phyloP scores from a whole-genome alignment of 2,329 filamentous ascomycete species.

The Amauroascus niger region DNA sequence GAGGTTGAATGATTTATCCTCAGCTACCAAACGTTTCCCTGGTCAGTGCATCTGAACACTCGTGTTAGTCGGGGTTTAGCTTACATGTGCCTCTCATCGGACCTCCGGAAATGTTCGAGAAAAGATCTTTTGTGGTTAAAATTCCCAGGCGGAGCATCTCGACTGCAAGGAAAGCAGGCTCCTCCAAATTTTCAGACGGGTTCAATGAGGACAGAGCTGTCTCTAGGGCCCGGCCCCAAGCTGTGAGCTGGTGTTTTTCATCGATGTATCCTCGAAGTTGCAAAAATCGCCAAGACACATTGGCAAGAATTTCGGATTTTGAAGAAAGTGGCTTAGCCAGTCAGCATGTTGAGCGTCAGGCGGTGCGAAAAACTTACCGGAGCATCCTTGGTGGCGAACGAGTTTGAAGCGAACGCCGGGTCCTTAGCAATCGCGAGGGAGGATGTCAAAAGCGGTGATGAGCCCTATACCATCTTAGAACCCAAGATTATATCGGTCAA shows the following conservation, averaged over 20 bases:
- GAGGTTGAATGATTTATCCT: slow-evolving; percentile 67
- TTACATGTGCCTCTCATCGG: slow-evolving; percentile 49
- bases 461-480: slow-evolving; percentile 11
- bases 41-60: neutral
- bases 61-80: neutral
- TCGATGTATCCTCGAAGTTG: slow-evolving; percentile 81
- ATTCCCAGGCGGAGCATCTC: slow-evolving; percentile 74
- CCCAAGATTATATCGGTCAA: no score
- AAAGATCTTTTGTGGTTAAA: slow-evolving; percentile 61
- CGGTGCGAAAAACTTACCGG: slow-evolving; percentile 24
- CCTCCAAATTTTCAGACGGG: slow-evolving; percentile 53
- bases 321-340: slow-evolving; percentile 42
- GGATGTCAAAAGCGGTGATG: slow-evolving; percentile 25
- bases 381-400: slow-evolving; percentile 49
- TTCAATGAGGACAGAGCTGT: slow-evolving; percentile 56
- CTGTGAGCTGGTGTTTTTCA: slow-evolving; percentile 64
- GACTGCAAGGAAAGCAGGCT: slow-evolving; percentile 71
- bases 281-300: slow-evolving; percentile 79
- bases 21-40: slow-evolving; percentile 43
- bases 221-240: slow-evolving; percentile 72
- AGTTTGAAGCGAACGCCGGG: slow-evolving; percentile 58
- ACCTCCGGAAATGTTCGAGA: slow-evolving; percentile 47
- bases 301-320: slow-evolving; percentile 62
- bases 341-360: neutral
- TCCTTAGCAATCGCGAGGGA: slow-evolving; percentile 58